Base-by-base conservation (phyloP, 148 eudicot genomes). In the Silene latifolia region DNA sequence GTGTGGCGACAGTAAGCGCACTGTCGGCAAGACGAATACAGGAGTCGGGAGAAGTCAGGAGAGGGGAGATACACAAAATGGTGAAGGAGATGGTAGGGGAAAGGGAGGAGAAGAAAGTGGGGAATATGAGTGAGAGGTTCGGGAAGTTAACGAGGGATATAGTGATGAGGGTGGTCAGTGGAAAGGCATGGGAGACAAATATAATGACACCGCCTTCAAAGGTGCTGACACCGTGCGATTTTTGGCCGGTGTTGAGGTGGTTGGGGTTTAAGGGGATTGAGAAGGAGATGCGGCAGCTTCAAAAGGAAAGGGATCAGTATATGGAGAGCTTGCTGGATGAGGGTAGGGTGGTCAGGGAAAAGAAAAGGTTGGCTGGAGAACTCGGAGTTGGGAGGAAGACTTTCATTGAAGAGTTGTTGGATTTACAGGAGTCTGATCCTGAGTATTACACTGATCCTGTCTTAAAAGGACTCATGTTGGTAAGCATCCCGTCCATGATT, bases 221-320 rank as follows among this genome's bases (percentile, higher is more conserved):
- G 29, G 29, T 27, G 29, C 29, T 27, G 29, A 27, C 29, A 27
- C 29, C 29, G 58, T 81, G 19, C 18, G 90, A 85, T 78, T 87
- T 60, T 17, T 63, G 85, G 13, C 90, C 88, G 23, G 18, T 82
- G 51, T 71, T 87, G 80, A 85, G 82, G 42, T 83, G 87, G 90
- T 19, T 87, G 59, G 88, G 81, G n/a, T 82, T 72, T 59, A 82
- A 76, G 67, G 85, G 87, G 21, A 23, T 80, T 42, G 81, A 85
- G 66, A 87, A 80, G 77, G 74, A 70, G 3, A 29, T 80, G 76
- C 78, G 54, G 3, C n/a, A 0, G 5, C 29, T 27, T 27, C 29
- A 27, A 27, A 27, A 27, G 29, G 29, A 27, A 3, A 27, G 29
- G 29, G 29, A 27, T 27, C 29, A 27, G 29, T 27, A 27, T 27